Percentiles rank a stretch among this genome's conserved stretches.
Evolutionary conservation across 75 land plant genomes (phyloP).

Genomic region (Pinus albicaulis): DNA sequence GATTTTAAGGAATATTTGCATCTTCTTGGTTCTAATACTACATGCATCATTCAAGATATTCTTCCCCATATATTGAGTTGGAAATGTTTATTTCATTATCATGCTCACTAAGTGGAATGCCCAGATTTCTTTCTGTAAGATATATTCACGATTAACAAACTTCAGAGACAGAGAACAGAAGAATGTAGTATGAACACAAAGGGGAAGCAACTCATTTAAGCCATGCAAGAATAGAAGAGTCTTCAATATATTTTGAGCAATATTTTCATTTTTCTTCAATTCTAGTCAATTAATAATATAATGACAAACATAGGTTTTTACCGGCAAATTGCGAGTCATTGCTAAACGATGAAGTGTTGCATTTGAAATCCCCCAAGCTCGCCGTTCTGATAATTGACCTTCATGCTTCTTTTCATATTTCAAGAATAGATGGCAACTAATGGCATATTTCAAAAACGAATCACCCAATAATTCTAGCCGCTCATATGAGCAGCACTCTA

Average conservation of each 20-base stretch:
- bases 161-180: no score
- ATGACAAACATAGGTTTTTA: slow-evolving; percentile 6
- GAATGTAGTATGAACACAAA: no score
- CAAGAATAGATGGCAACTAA: slow-evolving; percentile 78
- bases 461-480: slow-evolving; percentile 90
- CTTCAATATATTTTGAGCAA: background rate
- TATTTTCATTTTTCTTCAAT: background rate
- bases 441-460: slow-evolving; percentile 90
- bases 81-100: no score
- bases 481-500: slow-evolving; percentile 82
- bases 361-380: slow-evolving; percentile 65
- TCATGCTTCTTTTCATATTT: slow-evolving; percentile 78
- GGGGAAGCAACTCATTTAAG: no score
- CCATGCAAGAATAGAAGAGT: background rate
- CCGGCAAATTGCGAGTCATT: slow-evolving; percentile 62
- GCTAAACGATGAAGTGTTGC: slow-evolving; percentile 79
- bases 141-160: no score
- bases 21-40: no score
- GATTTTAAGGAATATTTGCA: no score
- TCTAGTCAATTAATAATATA: background rate
- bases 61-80: no score
- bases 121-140: no score
- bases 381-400: slow-evolving; percentile 67
- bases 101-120: no score
- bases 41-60: no score